These are phyloP conservation scores for Populus nigra DNA, from an alignment of 345 rosid species.

Conservation along the genomic window DNA sequence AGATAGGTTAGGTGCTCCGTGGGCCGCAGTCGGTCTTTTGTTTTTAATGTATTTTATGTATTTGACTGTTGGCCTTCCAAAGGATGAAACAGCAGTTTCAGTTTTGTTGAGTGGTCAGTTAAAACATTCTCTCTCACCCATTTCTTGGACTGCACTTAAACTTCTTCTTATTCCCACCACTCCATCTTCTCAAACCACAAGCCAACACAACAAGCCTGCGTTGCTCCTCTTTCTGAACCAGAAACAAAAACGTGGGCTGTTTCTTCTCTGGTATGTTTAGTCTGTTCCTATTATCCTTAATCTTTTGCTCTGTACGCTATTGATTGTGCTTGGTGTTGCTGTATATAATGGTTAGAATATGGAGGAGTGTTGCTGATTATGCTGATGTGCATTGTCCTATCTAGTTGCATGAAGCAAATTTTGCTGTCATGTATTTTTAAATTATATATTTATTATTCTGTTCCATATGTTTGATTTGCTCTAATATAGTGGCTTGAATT, in stretches of 20 bases:
- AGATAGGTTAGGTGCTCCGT: neutral
- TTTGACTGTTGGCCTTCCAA: constrained; percentile 34
- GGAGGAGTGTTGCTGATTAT: neutral
- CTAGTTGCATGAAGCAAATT: neutral
- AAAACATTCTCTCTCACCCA: neutral
- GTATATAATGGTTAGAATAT: too few species aligned
- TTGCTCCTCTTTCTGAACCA: neutral
- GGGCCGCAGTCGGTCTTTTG: neutral
- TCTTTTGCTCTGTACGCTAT: too few species aligned
- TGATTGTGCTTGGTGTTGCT: neutral
- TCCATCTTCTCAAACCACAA: constrained; percentile 6
- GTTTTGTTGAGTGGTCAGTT: constrained; percentile 39
- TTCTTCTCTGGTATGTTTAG: constrained; percentile 25
- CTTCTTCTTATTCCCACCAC: constrained; percentile 11
- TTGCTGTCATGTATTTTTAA: too few species aligned
- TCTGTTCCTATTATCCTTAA: neutral
- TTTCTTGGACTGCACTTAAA: constrained; percentile 19
- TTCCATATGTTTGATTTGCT: too few species aligned
- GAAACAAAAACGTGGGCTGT: neutral
- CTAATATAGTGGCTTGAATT: too few species aligned
- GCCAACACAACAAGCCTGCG: neutral
- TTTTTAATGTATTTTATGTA: neutral
- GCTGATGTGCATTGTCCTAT: neutral
- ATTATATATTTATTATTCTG: too few species aligned
- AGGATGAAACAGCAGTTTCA: constrained; percentile 40